Conservation (phyloP, 2,329 filamentous ascomycete genomes). For the Aspergillus ruber region DNA sequence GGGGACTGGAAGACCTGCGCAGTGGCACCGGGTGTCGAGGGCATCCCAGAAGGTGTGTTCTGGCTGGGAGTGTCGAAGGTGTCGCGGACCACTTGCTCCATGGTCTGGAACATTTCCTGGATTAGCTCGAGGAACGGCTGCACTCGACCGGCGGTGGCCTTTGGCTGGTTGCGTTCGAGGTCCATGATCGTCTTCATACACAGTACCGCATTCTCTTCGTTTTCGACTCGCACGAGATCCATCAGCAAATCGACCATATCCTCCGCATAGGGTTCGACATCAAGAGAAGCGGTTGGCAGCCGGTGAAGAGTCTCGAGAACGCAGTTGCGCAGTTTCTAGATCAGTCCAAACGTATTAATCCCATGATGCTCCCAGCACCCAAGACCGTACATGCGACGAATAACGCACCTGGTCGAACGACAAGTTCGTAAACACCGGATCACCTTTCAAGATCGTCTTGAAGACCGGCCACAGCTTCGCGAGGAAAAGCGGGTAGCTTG, state of each 20-base stretch:
- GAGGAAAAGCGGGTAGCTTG: conserved; percentile 73
- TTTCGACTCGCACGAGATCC: conserved; percentile 80
- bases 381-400: conserved; percentile 1
- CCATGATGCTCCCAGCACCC: background rate
- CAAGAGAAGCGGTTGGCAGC: conserved; percentile 65
- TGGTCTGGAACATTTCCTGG: conserved; percentile 89
- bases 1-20: conserved; percentile 74
- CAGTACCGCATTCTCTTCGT: conserved; percentile 97
- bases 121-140: conserved; percentile 88
- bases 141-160: conserved; percentile 71
- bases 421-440: conserved; percentile 84
- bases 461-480: conserved; percentile 86
- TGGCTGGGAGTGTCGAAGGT: conserved; percentile 76
- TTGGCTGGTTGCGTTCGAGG: conserved; percentile 85
- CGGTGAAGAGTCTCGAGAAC: conserved; percentile 92
- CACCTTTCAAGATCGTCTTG: conserved; percentile 73
- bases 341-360: conserved; percentile 4
- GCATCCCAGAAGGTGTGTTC: conserved; percentile 45
- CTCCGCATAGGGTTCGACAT: conserved; percentile 82
- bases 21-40: conserved; percentile 46
- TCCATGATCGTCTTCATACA: conserved; percentile 99
- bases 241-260: conserved; percentile 89
- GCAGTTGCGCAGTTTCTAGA: conserved; percentile 79
- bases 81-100: conserved; percentile 90
- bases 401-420: conserved; percentile 73